Evolutionary conservation across 352 stramenopile genomes (phyloP).

Genomic region (Phytophthora citrophthora): DNA sequence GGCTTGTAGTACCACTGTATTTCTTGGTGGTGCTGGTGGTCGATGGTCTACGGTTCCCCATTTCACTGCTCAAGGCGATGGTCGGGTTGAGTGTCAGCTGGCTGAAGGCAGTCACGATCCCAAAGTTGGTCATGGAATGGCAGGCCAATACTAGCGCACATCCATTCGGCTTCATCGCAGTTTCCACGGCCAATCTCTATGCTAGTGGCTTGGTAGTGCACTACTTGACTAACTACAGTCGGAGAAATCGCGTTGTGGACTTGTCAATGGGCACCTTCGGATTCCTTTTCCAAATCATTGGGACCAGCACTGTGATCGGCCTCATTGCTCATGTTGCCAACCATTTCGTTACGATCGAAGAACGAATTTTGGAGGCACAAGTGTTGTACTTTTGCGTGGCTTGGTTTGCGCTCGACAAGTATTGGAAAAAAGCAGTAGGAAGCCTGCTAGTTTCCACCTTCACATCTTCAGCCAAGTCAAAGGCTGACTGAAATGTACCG

Average conservation of each 20-base stretch:
- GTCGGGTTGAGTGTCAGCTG: constrained; percentile 70
- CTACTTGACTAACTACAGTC: constrained; percentile 59
- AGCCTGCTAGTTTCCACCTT: constrained; percentile 38
- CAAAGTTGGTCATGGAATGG: constrained; percentile 73
- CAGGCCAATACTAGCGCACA: constrained; percentile 50
- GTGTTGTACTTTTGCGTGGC: constrained; percentile 69
- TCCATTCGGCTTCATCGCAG: constrained; percentile 59
- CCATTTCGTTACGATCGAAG: constrained; percentile 54
- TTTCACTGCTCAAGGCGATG: constrained; percentile 51
- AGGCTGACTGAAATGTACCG: constrained; percentile 11
- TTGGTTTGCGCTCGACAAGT: constrained; percentile 79
- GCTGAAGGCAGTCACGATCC: constrained; percentile 76
- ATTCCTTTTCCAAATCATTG: constrained; percentile 55
- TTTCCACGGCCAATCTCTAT: constrained; percentile 77
- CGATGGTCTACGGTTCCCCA: constrained; percentile 47
- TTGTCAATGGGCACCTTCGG: constrained; percentile 45
- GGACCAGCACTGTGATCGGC: constrained; percentile 47
- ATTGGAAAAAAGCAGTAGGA: constrained; percentile 63
- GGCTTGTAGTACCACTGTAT: constrained; percentile 69
- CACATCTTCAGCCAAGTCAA: constrained; percentile 31
- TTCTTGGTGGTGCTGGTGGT: constrained; percentile 49
- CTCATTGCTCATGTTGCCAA: constrained; percentile 67
- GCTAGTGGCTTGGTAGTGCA: constrained; percentile 65
- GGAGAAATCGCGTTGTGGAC: constrained; percentile 40
- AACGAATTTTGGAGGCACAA: constrained; percentile 55